Base-by-base conservation (phyloP, 495 filamentous ascomycete species). In the Hypoxylon rickii region DNA sequence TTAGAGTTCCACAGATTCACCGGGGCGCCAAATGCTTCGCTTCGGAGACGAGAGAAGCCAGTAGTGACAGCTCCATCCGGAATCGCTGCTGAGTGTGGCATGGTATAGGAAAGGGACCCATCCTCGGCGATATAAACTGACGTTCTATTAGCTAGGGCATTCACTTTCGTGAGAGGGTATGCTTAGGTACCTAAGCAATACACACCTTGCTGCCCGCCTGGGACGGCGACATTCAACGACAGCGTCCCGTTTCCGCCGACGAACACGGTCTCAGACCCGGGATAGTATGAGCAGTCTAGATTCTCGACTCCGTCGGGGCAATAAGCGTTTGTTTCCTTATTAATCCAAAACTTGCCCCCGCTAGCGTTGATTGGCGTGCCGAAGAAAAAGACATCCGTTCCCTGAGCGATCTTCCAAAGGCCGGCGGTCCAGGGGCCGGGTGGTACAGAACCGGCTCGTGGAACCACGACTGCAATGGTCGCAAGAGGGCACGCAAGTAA, bases 141-240 rank as follows among this genome's bases (percentile, higher is more conserved):
- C n/a, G n/a, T 31, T 20, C n/a, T 7, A 26, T 10, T 31, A 36
- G 13, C 20, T 13, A 26, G 20, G 13, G 5, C 7, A 18, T 7
- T 17, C 17, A 15, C 2, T 13, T 10, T 48, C 1, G 10, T 7
- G 12, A 33, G 17, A 11, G n/a, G 36, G 33, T 12, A 20, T 11
- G 13, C 26, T 7, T 19, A 4, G 31, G n/a, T 4, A 29, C n/a
- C n/a, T n/a, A n/a, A n/a, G n/a, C 24, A 29, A 10, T 19, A 16
- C 55, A 41, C 34, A 48, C 59, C 51, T 54, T 60, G 63, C 19
- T 66, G 63, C 2, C 63, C 55, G 6, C 63, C 63, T n/a, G 59
- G 63, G 12, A 60, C 55, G 8, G 44, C 41, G 2, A 60, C 59
- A 16, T 57, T 46, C 15, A 66, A 34, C 21, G 29, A 51, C 11